Evolutionary conservation across 2,329 filamentous ascomycete species (phyloP), one percentile per base, ranked within the genome.

Genomic region (Penicillium sp.): DNA sequence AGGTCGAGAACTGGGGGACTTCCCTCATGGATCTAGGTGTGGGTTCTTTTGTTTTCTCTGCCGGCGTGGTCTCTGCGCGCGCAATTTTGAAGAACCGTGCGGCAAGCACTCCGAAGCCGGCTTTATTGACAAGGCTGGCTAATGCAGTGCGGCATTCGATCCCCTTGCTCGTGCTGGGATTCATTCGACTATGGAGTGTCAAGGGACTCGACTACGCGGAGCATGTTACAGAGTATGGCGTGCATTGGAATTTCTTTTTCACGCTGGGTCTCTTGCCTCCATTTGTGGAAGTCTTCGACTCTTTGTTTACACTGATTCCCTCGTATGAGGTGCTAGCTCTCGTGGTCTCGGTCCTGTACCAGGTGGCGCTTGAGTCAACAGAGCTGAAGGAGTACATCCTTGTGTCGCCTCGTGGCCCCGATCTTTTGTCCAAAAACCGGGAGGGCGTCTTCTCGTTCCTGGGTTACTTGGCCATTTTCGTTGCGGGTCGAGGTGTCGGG

Each of bases 201-300:
- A 98, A 98, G 67, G 85, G 86, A 5, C 71, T 95, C 18, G 88
- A 96, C 60, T 98, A 98, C 60, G 89, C 89, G 2, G 92, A 98
- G 62, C 92, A 98, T 68, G 87, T 95, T 41, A 88, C 86, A 10
- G 92, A 98, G 61, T 98, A 98, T 59, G 92, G 92, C 29, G 86
- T 98, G 7, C 92, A 98, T 64, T 98, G 92, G 92, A 98, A 98
- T 64, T 98, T 98, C 65, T 98, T 98, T 74, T 96, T 96, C 67
- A 98, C 92, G 0, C 73, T 98, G 7, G 89, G 81, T 4, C 76
- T 95, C 32, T 69, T 98, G 15, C 87, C 90, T 0, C 89, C 89
- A 0, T 94, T 94, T 55, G 80, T 94, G 35, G 88, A 90, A 17
- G 62, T 92, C 0, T 85, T 90, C 44, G 85, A 93, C 59, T 76